Percentiles rank a stretch among this genome's conserved stretches.
These are phyloP conservation scores for Lentinula novae-zelandiae DNA, from an alignment of 1,284 basidiomycete genomes.

Conservation along the genomic window DNA sequence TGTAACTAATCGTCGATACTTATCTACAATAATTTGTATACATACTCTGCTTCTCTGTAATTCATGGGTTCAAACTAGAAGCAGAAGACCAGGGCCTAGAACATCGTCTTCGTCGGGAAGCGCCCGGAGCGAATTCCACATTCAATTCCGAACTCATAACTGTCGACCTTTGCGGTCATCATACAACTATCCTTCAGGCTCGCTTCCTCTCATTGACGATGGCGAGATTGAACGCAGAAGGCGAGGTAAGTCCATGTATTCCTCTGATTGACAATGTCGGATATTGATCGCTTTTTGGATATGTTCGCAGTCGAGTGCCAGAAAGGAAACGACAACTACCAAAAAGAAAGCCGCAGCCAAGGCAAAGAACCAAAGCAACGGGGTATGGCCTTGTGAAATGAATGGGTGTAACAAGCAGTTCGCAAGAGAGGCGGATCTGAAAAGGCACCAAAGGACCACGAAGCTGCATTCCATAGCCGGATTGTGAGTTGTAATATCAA, in stretches of 20 bases:
- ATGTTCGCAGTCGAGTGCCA: constrained; percentile 37
- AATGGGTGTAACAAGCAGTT: constrained; percentile 75
- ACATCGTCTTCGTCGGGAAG: neutral
- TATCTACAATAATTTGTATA: neutral
- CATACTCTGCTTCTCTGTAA: neutral
- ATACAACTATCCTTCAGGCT: neutral
- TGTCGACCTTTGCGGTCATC: neutral
- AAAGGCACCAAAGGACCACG: constrained; percentile 73
- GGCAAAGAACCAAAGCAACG: constrained; percentile 37
- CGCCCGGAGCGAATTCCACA: neutral
- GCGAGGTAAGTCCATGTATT: neutral
- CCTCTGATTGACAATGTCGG: neutral
- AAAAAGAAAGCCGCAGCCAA: constrained; percentile 32
- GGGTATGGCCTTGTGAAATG: constrained; percentile 74
- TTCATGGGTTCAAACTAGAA: neutral
- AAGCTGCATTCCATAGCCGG: constrained; percentile 66
- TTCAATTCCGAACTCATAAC: too few relatives aligned
- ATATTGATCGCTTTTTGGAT: neutral
- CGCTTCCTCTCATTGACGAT: neutral
- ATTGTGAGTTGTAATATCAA: constrained; percentile 46
- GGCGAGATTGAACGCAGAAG: neutral
- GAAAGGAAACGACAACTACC: constrained; percentile 39
- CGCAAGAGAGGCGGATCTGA: constrained; percentile 73
- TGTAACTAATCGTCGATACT: constrained; percentile 20
- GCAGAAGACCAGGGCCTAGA: neutral